A percentile compares a stretch with the other conserved stretches of the same genome.
Conservation (phyloP, 140 eudicot genomes). For the Flaveria floridana region DNA sequence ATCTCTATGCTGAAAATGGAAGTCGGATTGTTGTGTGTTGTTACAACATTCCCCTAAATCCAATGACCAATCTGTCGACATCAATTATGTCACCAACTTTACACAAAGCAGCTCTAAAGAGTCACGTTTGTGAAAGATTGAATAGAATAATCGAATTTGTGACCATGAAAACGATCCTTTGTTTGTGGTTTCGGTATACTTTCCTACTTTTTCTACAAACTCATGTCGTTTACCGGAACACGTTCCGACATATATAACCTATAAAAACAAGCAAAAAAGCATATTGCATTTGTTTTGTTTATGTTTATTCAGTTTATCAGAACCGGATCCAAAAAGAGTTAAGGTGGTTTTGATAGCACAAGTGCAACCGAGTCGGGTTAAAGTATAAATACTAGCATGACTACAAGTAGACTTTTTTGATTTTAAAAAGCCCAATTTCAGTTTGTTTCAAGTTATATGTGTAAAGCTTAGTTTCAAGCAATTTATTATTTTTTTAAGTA, state of each 20-base stretch:
- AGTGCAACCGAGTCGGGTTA: no score
- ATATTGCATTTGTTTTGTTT: not conserved
- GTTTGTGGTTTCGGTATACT: conserved; percentile 17
- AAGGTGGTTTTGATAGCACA: no score
- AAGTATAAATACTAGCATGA: no score
- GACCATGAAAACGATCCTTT: not conserved
- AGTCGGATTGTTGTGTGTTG: not conserved
- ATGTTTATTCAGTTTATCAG: no score
- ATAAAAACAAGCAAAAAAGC: not conserved
- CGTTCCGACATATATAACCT: not conserved
- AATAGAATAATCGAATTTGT: not conserved
- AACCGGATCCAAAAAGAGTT: no score
- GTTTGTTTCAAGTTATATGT: not conserved
- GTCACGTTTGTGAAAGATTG: not conserved
- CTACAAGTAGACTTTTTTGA: no score
- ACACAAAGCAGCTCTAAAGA: not conserved
- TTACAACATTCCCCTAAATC: conserved; percentile 20
- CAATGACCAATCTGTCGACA: conserved; percentile 17
- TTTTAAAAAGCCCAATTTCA: not conserved
- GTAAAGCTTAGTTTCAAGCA: not conserved
- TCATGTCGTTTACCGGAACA: not conserved
- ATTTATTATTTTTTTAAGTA: no score
- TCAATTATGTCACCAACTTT: conserved; percentile 28
- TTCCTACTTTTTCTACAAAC: conserved; percentile 3
- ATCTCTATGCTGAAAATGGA: conserved; percentile 25